Base-by-base conservation (phyloP, 2,329 filamentous ascomycete genomes). In the Lasiodiplodia gonubiensis region DNA sequence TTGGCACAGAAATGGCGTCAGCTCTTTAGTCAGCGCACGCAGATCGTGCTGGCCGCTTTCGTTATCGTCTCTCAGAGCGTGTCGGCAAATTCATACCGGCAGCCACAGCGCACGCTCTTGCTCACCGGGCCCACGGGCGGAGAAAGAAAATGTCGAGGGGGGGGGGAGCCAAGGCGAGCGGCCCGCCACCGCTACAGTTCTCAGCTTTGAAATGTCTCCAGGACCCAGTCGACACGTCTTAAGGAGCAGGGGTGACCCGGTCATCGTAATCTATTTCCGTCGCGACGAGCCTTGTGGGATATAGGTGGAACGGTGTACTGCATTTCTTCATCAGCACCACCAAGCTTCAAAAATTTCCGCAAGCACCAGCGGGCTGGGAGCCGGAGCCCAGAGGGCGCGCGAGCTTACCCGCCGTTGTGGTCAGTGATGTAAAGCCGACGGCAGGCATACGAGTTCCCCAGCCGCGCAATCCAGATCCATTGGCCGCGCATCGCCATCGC, bases 211-310 rank as follows among this genome's bases (percentile, higher is more conserved):
- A 27, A 35, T 33, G 57, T 49, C 57, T 33, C 39, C 25, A 33
- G 25, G 37, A 35, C 39, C 59, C 59, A 18, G 59, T 51, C 46
- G 46, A 21, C 30, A 21, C 27, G 59, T 63, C 59, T 48, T 25
- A 21, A n/a, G 6, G 16, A 25, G 21, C 59, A 63, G 59, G 59
- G 59, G 21, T 63, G 27, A n/a, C 59, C 59, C 46, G 27, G 46
- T 51, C 46, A 7, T 21, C n/a, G 12, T 33, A 63, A 63, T 63
- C 59, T 63, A 63, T 48, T 51, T 63, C 59, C 46, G 49, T 63
- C 59, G 27, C 23, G 42, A 37, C 59, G 51, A 51, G 59, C 59
- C 42, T 48, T 51, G 42, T 27, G 18, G 42, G 59, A 63, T 51
- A 18, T 63, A 63, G 59, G n/a, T 63, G 42, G 42, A 63, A 63